A percentile compares a stretch with the other conserved stretches of the same genome.
These are phyloP conservation scores for Lindgomyces ingoldianus DNA, from an alignment of 495 filamentous ascomycete species.

Conservation along the genomic window DNA sequence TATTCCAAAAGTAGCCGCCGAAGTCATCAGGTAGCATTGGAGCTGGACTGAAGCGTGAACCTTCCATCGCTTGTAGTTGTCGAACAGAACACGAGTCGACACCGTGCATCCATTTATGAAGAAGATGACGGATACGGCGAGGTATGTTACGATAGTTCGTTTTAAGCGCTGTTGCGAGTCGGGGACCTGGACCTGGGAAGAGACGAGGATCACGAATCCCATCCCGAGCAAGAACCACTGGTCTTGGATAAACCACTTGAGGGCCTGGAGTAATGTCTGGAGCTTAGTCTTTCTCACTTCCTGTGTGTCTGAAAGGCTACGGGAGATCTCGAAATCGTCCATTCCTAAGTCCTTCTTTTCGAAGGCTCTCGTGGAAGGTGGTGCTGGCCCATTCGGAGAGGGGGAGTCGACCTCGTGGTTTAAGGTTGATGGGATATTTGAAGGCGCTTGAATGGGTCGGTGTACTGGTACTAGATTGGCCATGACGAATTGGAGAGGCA, in stretches of 20 bases:
- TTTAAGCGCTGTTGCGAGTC: constrained; percentile 42
- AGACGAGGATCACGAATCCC: constrained; percentile 43
- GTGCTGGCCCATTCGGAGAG: background rate
- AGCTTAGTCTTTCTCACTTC: background rate
- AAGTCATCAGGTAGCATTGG: constrained; percentile 48
- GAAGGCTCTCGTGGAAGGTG: background rate
- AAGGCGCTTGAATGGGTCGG: background rate
- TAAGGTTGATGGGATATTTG: background rate
- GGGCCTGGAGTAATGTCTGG: constrained; percentile 1
- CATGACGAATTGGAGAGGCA: background rate
- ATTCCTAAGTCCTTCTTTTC: background rate
- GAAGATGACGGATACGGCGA: constrained; percentile 48
- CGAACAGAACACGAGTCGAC: constrained; percentile 41
- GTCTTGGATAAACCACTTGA: constrained; percentile 32
- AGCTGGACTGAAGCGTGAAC: constrained; percentile 48
- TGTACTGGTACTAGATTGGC: background rate
- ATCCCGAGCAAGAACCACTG: constrained; percentile 43
- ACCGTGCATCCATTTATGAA: constrained; percentile 50
- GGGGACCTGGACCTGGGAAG: constrained; percentile 49
- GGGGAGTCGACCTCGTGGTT: background rate
- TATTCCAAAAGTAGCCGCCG: constrained; percentile 45
- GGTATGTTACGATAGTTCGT: constrained; percentile 44
- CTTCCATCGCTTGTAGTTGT: constrained; percentile 47
- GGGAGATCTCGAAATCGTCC: no score
- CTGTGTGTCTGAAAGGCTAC: background rate